Evolutionary conservation across 495 filamentous ascomycete species (phyloP), one percentile per base, ranked within the genome.

Genomic region (Glutinoglossum americanum): DNA sequence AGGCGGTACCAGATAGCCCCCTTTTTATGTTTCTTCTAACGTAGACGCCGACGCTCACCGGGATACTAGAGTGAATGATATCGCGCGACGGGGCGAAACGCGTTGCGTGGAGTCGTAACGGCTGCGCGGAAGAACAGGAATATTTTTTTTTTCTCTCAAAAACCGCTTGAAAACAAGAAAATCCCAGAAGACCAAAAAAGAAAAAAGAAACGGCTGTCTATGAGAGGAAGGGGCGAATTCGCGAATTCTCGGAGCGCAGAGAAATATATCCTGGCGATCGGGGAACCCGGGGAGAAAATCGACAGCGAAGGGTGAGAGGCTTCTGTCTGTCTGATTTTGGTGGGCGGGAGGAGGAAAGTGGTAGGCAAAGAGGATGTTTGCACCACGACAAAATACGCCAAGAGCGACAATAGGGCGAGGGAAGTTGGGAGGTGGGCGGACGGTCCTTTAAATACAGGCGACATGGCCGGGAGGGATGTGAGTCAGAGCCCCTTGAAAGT

Each of bases 301-400:
- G 47, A 51, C 47, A 51, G 47, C 7, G 47, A 51, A 51, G 47
- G 47, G 17, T 51, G 47, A 51, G 5, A 10, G 15, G 21, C 47
- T 51, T 51, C 47, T 25, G 26, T 26, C 47, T n/a, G n/a, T n/a
- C n/a, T n/a, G n/a, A n/a, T n/a, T n/a, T n/a, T n/a, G n/a, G n/a
- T n/a, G n/a, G n/a, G n/a, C n/a, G n/a, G n/a, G n/a, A n/a, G n/a
- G n/a, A n/a, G n/a, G 47, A 26, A 51, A 28, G 47, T 51, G 47
- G 21, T 23, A 15, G 26, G 47, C 47, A 26, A 51, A 5, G 37
- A 51, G 26, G 47, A 51, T 51, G 47, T 51, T 51, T 51, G 47
- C 47, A 51, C 47, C 47, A 23, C 47, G 47, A 51, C 47, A n/a
- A 51, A 51, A 51, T 51, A 51, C 47, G 47, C 47, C 47, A 51